Evolutionary conservation across 495 filamentous ascomycete species (phyloP).

Genomic region (Xylaria bambusicola): DNA sequence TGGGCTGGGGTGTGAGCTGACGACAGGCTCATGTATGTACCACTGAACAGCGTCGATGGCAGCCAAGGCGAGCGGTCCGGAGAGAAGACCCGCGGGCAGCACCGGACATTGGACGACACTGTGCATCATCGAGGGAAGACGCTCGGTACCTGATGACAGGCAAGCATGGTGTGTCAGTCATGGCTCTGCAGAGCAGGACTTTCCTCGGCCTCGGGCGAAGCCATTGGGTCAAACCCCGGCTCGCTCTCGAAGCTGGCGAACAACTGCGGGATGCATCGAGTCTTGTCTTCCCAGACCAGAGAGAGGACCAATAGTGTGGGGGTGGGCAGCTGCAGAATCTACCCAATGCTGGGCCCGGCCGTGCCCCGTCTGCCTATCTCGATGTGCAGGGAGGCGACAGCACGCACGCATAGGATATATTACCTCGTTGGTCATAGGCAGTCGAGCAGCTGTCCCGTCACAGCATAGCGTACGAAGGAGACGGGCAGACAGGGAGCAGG

Average conservation of each 20-base stretch:
- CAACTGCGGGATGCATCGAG: slow-evolving; percentile 3
- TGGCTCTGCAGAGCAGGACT: slow-evolving; percentile 14
- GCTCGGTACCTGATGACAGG: slow-evolving; percentile 20
- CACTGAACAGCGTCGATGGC: slow-evolving; percentile 5
- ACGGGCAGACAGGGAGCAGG: too few relatives aligned
- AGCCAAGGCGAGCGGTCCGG: slow-evolving; percentile 18
- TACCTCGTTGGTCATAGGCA: neutral
- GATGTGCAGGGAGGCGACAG: neutral
- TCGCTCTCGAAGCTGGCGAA: slow-evolving; percentile 7
- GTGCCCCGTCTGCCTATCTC: neutral
- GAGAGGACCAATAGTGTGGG: neutral
- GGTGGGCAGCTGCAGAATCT: slow-evolving; percentile 7
- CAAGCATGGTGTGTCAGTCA: slow-evolving; percentile 19
- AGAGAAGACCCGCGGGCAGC: slow-evolving; percentile 14
- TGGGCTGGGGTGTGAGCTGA: slow-evolving; percentile 30
- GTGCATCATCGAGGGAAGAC: slow-evolving; percentile 11
- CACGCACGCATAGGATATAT: slow-evolving; percentile 10
- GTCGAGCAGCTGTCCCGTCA: neutral
- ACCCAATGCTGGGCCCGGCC: neutral
- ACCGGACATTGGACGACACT: slow-evolving; percentile 5
- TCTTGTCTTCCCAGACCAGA: neutral
- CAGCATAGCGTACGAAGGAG: neutral
- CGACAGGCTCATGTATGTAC: slow-evolving; percentile 26
- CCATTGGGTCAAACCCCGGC: slow-evolving; percentile 18
- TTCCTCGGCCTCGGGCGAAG: slow-evolving; percentile 13